Evolutionary conservation across 495 filamentous ascomycete genomes (phyloP).

Genomic region (Hypoxylon perforatum): DNA sequence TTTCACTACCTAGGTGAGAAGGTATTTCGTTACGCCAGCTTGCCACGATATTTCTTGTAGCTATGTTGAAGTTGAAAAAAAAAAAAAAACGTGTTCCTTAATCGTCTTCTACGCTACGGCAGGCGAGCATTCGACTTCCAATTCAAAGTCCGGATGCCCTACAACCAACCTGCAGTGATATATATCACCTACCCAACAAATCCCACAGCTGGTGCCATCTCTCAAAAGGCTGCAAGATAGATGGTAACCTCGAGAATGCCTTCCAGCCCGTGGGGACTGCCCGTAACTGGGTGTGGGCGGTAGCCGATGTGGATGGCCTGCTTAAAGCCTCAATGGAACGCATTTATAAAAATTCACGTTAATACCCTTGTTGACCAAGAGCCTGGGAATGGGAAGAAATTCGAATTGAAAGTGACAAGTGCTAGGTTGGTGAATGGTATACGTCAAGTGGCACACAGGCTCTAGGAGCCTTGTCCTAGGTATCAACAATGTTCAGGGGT

Average conservation of each 20-base stretch:
- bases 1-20: too few relatives aligned
- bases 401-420: constrained; percentile 9
- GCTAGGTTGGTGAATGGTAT: constrained; percentile 9
- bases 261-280: constrained; percentile 24
- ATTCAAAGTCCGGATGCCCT: constrained; percentile 18
- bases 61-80: neutral
- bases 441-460: constrained; percentile 3
- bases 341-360: neutral
- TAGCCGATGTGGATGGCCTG: constrained; percentile 10
- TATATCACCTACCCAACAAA: constrained; percentile 11
- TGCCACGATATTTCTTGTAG: neutral
- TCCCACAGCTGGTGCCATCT: neutral
- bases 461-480: constrained; percentile 9
- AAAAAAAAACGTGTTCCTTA: neutral
- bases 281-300: constrained; percentile 15
- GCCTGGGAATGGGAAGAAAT: neutral
- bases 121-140: constrained; percentile 3
- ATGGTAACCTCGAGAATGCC: constrained; percentile 9
- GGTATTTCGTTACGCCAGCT: too few relatives aligned
- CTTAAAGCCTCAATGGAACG: neutral
- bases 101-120: constrained; percentile 15
- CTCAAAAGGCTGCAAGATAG: neutral
- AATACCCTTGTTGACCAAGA: constrained; percentile 12
- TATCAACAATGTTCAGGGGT: constrained; percentile 5
- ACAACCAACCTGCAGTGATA: constrained; percentile 2